Base-by-base conservation (phyloP, 176 grass and related monocot genomes). In the Musa beccarii region DNA sequence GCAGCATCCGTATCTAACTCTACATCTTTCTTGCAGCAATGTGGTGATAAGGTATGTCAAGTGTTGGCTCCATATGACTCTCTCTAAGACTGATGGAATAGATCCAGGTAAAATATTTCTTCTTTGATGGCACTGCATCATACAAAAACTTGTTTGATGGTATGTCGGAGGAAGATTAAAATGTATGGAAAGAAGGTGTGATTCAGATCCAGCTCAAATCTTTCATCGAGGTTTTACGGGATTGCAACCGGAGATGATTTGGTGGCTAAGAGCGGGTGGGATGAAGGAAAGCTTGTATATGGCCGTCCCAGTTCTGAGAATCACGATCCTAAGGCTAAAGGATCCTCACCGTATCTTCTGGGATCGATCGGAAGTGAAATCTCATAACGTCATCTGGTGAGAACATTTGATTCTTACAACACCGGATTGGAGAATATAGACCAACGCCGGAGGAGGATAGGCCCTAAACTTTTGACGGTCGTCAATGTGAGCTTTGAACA, bases 31-130 rank as follows among this genome's bases (percentile, higher is more conserved):
- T 83, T 88, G 78, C 92, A 96, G 89, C 62, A 89, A 92, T 23
- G 86, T 96, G 64, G 86, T 96, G 1, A 83, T 96, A 69, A 89
- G 79, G 28, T 83, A 87, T 52, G 83, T 92, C 69, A 83, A 49
- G 84, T 96, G 20, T 24, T 89, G 69, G 92, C 89, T 54, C 92
- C 92, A 20, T 81, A 81, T 54, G 92, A 96, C 55, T 96, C 92
- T 54, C 89, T n/a, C 92, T 49, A 96, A 96, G 71, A 96, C 92
- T 1, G 92, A 96, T 51, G 92, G 92, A 68, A 63, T 96, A 22
- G 92, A 96, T 78, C 92, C 92, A 78, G 92, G 88, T 90, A 89
- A 13, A 43, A 43, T 5, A 43, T 43, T 43, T 43, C 34, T 43
- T 43, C 34, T 43, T 43, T 43, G 34, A 43, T 43, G 34, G 4